Base-by-base conservation (phyloP, 1,284 basidiomycete genomes). In the Exobasidium cylindrosporum region DNA sequence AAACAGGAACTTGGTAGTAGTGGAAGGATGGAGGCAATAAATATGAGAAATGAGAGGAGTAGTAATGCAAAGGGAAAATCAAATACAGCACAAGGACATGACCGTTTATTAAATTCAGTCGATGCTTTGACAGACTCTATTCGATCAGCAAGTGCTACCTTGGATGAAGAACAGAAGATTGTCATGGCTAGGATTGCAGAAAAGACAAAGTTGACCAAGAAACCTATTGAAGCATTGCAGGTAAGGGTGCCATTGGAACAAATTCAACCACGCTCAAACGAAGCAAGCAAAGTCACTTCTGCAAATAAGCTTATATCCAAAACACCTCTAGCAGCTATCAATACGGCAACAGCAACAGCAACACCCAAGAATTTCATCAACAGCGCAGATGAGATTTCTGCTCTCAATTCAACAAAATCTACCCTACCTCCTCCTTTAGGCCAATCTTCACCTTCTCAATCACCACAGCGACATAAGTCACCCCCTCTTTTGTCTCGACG, bases 401-500 rank as follows among this genome's bases (percentile, higher is more conserved):
- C 35, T 40, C 10, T 17, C 17, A 17, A 7, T 40, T 7, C 35
- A 10, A 17, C 35, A 10, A 17, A 7, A 10, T 7, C 35, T 40
- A 7, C 35, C 17, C 35, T 17, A 10, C 35, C 35, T 40, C 35
- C 35, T 40, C 35, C 35, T 40, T 17, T 17, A 10, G 10, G 10
- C 17, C 35, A 7, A 10, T 17, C 35, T 40, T 17, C 35, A 10
- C 35, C 35, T 40, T 17, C 35, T 17, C 35, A 10, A 7, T 40
- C 35, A 7, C 55, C 55, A 6, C 57, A 31, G 5, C 57, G 26
- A n/a, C 60, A 57, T n/a, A 21, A 59, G n/a, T n/a, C 30, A 11
- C 55, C 53, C 43, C 57, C 47, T 30, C 67, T 58, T 55, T 56
- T 63, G 31, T 56, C 52, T 73, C 76, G 70, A 67, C 73, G 61